Percentiles rank a stretch among this genome's conserved stretches.
phyloP scores from a whole-genome alignment of 2,329 filamentous ascomycete species.

The Thielaviopsis euricoi region DNA sequence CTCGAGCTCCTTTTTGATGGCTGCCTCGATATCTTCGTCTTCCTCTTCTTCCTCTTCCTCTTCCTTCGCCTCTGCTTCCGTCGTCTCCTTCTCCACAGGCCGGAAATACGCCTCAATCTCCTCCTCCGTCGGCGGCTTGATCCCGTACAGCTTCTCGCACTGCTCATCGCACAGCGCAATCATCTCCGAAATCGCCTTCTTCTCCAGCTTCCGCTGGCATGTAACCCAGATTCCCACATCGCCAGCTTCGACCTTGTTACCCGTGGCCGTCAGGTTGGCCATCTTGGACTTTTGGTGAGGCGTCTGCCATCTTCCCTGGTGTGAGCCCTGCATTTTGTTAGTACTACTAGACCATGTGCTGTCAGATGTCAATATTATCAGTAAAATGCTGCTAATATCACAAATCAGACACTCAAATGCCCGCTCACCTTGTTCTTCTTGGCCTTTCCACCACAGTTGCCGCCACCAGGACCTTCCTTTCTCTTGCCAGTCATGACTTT shows the following conservation, averaged over 20 bases:
- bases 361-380: too few relatives aligned
- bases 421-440: slow-evolving; percentile 27
- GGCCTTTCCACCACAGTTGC: slow-evolving; percentile 14
- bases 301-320: slow-evolving; percentile 42
- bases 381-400: too few relatives aligned
- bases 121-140: slow-evolving; percentile 23
- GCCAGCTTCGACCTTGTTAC: slow-evolving; percentile 42
- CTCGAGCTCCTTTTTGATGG: slow-evolving; percentile 56
- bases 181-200: slow-evolving; percentile 52
- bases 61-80: background rate
- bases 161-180: slow-evolving; percentile 50
- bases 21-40: slow-evolving; percentile 51
- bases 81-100: slow-evolving; percentile 14
- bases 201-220: slow-evolving; percentile 55
- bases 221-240: slow-evolving; percentile 66
- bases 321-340: slow-evolving; percentile 3
- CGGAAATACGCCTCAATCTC: slow-evolving; percentile 15
- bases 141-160: slow-evolving; percentile 42
- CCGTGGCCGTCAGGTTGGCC: slow-evolving; percentile 24
- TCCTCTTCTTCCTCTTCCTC: slow-evolving; percentile 27
- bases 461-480: slow-evolving; percentile 15
- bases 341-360: background rate
- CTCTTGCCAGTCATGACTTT: slow-evolving; percentile 7
- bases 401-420: too few relatives aligned
- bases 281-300: slow-evolving; percentile 38